These are phyloP conservation scores for Corchorus capsularis DNA, from an alignment of 345 rosid species.

Conservation along the genomic window DNA sequence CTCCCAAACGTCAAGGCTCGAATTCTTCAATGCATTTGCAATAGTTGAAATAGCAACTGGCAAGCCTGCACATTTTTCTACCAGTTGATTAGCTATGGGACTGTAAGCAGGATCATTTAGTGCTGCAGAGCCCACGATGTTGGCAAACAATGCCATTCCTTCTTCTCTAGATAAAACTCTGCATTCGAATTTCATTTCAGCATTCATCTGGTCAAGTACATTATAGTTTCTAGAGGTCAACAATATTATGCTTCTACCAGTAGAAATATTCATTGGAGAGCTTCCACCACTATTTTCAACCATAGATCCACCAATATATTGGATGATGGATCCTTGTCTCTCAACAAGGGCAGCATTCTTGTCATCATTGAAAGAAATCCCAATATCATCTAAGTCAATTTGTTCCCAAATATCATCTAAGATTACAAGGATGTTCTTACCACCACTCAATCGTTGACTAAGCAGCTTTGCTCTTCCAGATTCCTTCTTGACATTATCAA, in stretches of 20 bases:
- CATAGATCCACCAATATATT: no score
- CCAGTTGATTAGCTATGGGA: no score
- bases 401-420: conserved; percentile 25
- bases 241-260: conserved; percentile 15
- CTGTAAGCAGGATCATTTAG: no score
- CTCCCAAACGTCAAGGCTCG: background rate
- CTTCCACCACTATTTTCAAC: no score
- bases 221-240: conserved; percentile 1
- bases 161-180: background rate
- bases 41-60: conserved; percentile 22
- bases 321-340: no score
- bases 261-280: no score
- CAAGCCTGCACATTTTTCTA: conserved; percentile 20
- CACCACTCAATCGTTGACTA: background rate
- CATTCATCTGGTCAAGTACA: background rate
- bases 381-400: conserved; percentile 4
- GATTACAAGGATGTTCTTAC: conserved; percentile 24
- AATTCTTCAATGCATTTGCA: conserved; percentile 19
- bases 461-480: conserved; percentile 12
- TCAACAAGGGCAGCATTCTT: no score
- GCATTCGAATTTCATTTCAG: background rate
- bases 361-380: conserved; percentile 6
- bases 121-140: background rate
- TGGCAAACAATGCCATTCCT: conserved; percentile 13
- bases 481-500: background rate